Conservation (phyloP, 768 basidiomycete species). For the Lenzites betulinus region DNA sequence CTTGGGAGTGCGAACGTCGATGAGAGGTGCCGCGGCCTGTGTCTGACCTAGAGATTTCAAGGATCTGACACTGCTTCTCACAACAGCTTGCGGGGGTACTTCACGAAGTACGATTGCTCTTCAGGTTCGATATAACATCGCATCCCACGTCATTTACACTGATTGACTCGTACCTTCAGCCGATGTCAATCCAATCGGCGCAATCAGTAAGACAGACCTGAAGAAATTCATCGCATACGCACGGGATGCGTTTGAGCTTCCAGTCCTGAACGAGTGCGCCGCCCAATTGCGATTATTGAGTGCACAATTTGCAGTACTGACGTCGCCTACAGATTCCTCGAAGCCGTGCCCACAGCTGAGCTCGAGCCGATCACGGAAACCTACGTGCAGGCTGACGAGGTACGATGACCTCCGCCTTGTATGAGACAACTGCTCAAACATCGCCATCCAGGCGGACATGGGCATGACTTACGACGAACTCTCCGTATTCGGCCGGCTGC, state of each 20-base stretch:
- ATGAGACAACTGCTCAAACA: not conserved
- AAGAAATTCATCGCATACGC: constrained; percentile 95
- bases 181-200: constrained; percentile 98
- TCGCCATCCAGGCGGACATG: constrained; percentile 90
- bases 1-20: constrained; percentile 99
- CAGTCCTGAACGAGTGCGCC: constrained; percentile 72
- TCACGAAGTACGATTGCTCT: constrained; percentile 98
- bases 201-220: constrained; percentile 95
- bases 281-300: not conserved
- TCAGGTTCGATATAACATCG: constrained; percentile 62
- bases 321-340: constrained; percentile 68
- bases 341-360: constrained; percentile 93
- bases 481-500: constrained; percentile 87
- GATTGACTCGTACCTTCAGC: constrained; percentile 45
- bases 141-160: not conserved
- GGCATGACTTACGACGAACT: constrained; percentile 99
- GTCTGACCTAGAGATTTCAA: not conserved
- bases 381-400: constrained; percentile 96
- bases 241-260: constrained; percentile 74
- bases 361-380: constrained; percentile 93
- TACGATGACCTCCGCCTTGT: constrained; percentile 26
- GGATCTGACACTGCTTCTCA: no score
- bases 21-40: constrained; percentile 65
- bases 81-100: constrained; percentile 92
- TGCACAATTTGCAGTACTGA: not conserved